phyloP scores from a whole-genome alignment of 768 basidiomycete species.

The Pulveroboletus sp. region DNA sequence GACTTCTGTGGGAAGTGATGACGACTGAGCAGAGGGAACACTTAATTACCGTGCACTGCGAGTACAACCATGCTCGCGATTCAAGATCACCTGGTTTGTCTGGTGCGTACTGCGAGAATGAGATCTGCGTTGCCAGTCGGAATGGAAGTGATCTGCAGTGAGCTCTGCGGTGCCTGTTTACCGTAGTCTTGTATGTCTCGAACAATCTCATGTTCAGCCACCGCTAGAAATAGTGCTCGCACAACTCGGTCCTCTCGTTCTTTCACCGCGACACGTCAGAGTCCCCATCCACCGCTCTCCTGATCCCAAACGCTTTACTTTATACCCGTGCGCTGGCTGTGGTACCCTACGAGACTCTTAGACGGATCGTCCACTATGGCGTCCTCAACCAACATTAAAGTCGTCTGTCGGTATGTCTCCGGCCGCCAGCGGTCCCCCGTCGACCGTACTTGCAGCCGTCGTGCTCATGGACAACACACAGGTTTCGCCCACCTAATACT shows the following conservation, averaged over 20 bases:
- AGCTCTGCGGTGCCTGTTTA: background rate
- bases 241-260: constrained; percentile 10
- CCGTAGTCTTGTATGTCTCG: background rate
- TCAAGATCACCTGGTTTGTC: background rate
- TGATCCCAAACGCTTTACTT: background rate
- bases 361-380: constrained; percentile 50
- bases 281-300: constrained; percentile 5
- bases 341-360: constrained; percentile 9
- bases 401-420: constrained; percentile 87
- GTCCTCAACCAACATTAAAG: constrained; percentile 88
- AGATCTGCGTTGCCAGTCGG: constrained; percentile 3
- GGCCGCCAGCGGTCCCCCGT: constrained; percentile 1
- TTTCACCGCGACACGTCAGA: constrained; percentile 19
- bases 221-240: constrained; percentile 19
- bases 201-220: constrained; percentile 25
- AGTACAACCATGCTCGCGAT: constrained; percentile 17
- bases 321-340: constrained; percentile 19
- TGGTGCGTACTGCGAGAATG: background rate
- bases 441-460: constrained; percentile 1
- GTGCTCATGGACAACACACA: constrained; percentile 27
- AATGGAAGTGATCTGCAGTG: constrained; percentile 7
- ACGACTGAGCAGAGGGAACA: constrained; percentile 25
- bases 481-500: constrained; percentile 93
- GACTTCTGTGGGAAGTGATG: constrained; percentile 43
- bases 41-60: constrained; percentile 2